Percentiles rank a stretch among this genome's conserved stretches.
Evolutionary conservation across 257 asterid species (phyloP).

Genomic region (Plantago major): DNA sequence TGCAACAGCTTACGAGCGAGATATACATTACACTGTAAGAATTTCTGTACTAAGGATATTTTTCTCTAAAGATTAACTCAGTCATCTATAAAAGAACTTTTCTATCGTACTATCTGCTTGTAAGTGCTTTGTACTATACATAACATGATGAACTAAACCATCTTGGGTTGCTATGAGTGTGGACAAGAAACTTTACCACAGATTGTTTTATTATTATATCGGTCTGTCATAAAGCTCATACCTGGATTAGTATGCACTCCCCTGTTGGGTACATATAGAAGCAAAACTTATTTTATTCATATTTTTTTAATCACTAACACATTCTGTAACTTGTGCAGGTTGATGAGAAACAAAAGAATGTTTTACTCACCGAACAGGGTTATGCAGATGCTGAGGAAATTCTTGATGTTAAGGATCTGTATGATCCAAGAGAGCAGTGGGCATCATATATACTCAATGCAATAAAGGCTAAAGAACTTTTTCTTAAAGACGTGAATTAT

Average conservation of each 20-base stretch:
- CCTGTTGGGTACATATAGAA: conserved; percentile 9
- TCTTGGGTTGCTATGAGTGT: conserved; percentile 10
- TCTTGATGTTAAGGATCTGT: conserved; percentile 83
- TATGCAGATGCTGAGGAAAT: conserved; percentile 98
- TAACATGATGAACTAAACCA: conserved; percentile 1
- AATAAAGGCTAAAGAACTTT: conserved; percentile 90
- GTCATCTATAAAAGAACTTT: conserved; percentile 5
- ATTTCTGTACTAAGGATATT: conserved; percentile 21
- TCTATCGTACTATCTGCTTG: conserved; percentile 10
- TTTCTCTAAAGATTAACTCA: conserved; percentile 3
- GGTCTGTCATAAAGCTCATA: conserved; percentile 14
- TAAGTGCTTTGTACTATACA: conserved; percentile 5
- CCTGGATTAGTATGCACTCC: conserved; percentile 11
- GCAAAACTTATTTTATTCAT: too few species aligned
- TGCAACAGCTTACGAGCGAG: conserved; percentile 84
- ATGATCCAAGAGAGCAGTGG: conserved; percentile 99
- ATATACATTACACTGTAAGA: conserved; percentile 88
- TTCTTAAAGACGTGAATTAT: conserved; percentile 90
- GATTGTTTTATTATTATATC: conserved; percentile 2
- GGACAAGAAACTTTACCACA: conserved; percentile 5
- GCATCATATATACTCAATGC: conserved; percentile 94
- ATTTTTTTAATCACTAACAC: conserved; percentile 16
- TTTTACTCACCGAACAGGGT: conserved; percentile 89
- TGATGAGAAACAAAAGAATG: conserved; percentile 88
- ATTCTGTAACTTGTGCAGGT: conserved; percentile 54